A percentile compares a stretch with the other conserved stretches of the same genome.
Conservation (phyloP, 345 rosid species). For the Lepidium aucheri region DNA sequence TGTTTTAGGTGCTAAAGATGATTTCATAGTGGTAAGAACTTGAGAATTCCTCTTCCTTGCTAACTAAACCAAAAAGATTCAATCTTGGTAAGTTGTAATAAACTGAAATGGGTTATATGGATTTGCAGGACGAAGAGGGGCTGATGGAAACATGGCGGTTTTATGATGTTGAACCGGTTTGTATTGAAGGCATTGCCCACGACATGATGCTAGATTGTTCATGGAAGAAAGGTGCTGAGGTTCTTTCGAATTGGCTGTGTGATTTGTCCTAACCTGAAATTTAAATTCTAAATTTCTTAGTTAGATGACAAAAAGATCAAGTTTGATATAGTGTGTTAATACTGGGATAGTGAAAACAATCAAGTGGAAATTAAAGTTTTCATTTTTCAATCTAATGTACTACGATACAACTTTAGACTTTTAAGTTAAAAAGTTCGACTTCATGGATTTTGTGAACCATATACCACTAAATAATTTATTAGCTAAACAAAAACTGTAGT, state of each 20-base stretch:
- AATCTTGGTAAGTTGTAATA: not conserved
- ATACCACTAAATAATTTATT: not conserved
- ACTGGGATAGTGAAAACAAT: too few relatives aligned
- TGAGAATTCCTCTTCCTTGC: not conserved
- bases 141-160: conserved; percentile 56
- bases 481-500: not conserved
- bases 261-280: conserved; percentile 5
- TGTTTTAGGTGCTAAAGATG: conserved; percentile 67
- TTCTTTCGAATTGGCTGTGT: conserved; percentile 51
- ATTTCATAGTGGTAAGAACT: conserved; percentile 67
- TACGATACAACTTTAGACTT: too few relatives aligned
- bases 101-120: not conserved
- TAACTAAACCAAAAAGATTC: not conserved
- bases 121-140: conserved; percentile 54
- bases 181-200: conserved; percentile 71
- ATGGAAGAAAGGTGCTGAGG: conserved; percentile 66
- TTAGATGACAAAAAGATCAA: not conserved
- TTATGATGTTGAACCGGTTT: conserved; percentile 50
- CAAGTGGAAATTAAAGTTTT: too few relatives aligned
- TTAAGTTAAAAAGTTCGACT: too few relatives aligned
- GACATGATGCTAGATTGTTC: conserved; percentile 86
- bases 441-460: conserved; percentile 8
- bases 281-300: not conserved
- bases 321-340: too few relatives aligned
- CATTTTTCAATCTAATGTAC: too few relatives aligned